Percentiles rank a stretch among this genome's conserved stretches.
phyloP scores from a whole-genome alignment of 1,284 basidiomycete species.

The Coniophora puteana region DNA sequence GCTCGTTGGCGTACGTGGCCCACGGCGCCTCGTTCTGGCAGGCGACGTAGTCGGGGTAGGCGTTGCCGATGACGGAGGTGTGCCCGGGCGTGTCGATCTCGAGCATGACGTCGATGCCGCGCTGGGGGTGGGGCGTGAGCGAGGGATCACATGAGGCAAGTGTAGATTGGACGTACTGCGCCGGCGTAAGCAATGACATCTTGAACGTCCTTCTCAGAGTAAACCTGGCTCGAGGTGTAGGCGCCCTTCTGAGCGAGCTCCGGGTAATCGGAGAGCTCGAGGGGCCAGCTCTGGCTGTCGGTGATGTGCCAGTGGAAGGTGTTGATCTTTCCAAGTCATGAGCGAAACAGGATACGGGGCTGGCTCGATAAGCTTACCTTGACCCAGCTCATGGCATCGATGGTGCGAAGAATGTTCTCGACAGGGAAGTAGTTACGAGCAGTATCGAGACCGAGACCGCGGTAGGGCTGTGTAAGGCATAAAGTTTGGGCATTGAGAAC shows the following conservation, averaged over 20 bases:
- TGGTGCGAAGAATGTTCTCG: conserved; percentile 41
- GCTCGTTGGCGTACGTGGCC: conserved; percentile 61
- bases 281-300: conserved; percentile 75
- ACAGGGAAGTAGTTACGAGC: conserved; percentile 53
- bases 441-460: conserved; percentile 64
- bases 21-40: conserved; percentile 66
- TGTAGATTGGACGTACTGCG: conserved; percentile 44
- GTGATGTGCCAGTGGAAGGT: conserved; percentile 83
- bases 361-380: conserved; percentile 39
- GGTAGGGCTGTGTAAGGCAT: conserved; percentile 34
- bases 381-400: conserved; percentile 60
- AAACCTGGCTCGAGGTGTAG: conserved; percentile 56
- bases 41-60: conserved; percentile 72
- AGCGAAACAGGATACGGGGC: conserved; percentile 3
- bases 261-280: conserved; percentile 58
- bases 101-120: conserved; percentile 77
- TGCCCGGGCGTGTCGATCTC: conserved; percentile 83
- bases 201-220: conserved; percentile 57
- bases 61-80: conserved; percentile 61
- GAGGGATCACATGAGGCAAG: conserved; percentile 1
- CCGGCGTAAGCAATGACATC: conserved; percentile 72
- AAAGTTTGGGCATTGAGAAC: conserved; percentile 5
- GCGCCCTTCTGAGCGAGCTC: conserved; percentile 68
- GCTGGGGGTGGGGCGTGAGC: conserved; percentile 33
- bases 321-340: conserved; percentile 45